Evolutionary conservation across 495 filamentous ascomycete genomes (phyloP).

Genomic region (Trichoderma erinaceum): DNA sequence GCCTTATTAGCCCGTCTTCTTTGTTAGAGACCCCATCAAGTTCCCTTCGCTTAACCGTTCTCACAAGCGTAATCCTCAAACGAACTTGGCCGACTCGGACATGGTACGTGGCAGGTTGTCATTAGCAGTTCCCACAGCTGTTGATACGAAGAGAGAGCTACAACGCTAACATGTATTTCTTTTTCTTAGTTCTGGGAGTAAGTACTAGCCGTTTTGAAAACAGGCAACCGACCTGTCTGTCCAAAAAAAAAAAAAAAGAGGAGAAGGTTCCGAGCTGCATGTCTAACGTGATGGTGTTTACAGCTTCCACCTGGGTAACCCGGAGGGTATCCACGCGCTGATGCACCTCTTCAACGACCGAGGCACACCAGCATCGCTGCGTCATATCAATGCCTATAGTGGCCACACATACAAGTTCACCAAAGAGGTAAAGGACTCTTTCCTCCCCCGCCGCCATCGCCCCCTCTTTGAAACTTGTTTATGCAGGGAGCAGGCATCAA

Average conservation of each 20-base stretch:
- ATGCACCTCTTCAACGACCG: conserved; percentile 72
- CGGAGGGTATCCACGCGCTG: conserved; percentile 62
- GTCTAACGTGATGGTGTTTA: conserved; percentile 12
- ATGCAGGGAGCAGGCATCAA: background rate
- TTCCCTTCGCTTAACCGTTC: conserved; percentile 66
- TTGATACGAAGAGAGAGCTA: conserved; percentile 39
- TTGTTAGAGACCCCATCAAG: conserved; percentile 53
- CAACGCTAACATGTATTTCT: conserved; percentile 38
- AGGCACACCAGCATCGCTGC: conserved; percentile 60
- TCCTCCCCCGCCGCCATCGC: background rate
- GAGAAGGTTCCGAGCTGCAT: background rate
- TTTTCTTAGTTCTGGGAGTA: conserved; percentile 30
- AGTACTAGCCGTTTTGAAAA: conserved; percentile 11
- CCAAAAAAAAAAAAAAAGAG: background rate
- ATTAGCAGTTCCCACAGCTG: background rate
- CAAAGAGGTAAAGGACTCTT: conserved; percentile 24
- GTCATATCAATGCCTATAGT: conserved; percentile 66
- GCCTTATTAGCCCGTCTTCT: conserved; percentile 42
- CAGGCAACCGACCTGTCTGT: no score
- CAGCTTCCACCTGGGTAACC: conserved; percentile 65
- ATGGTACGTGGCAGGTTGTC: conserved; percentile 30
- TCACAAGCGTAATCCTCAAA: conserved; percentile 53
- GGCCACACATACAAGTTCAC: conserved; percentile 39
- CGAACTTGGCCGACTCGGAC: conserved; percentile 56
- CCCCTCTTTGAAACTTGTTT: background rate